phyloP scores from a whole-genome alignment of 768 basidiomycete species.

The Boletus sensibilis region DNA sequence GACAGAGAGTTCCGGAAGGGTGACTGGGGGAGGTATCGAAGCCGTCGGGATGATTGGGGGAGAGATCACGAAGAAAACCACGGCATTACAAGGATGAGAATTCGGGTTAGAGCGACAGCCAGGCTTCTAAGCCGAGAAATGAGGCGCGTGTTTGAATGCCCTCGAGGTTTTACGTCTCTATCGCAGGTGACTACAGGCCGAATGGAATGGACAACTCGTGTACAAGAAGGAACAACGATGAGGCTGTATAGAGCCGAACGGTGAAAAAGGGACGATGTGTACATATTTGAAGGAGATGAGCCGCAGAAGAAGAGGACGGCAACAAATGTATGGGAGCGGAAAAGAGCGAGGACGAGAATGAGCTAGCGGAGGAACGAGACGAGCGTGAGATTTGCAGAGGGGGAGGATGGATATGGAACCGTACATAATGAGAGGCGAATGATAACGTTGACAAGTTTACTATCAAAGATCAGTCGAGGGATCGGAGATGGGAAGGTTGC shows the following conservation, averaged over 20 bases:
- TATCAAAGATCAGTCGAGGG: conserved; percentile 28
- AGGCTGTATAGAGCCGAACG: neutral
- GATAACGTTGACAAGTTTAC: conserved; percentile 31
- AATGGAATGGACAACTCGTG: neutral
- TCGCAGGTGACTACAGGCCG: conserved; percentile 8
- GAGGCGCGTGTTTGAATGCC: neutral
- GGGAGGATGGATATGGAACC: conserved; percentile 15
- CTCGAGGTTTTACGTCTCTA: conserved; percentile 26
- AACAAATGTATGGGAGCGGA: neutral
- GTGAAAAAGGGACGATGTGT: neutral
- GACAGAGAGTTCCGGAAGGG: conserved; percentile 12
- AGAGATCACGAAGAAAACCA: conserved; percentile 12
- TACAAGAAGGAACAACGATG: neutral
- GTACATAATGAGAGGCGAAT: conserved; percentile 27
- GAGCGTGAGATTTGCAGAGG: conserved; percentile 32
- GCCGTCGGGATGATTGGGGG: conserved; percentile 9
- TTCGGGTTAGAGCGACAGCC: neutral
- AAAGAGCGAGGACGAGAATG: neutral
- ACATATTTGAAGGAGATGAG: neutral
- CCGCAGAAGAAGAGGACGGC: neutral
- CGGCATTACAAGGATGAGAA: conserved; percentile 14
- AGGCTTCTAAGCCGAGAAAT: conserved; percentile 5
- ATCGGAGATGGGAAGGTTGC: conserved; percentile 31
- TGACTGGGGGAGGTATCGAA: conserved; percentile 27
- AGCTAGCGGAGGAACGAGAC: neutral